phyloP scores from a whole-genome alignment of 2,329 filamentous ascomycete species.

The Lachnellula cervina region DNA sequence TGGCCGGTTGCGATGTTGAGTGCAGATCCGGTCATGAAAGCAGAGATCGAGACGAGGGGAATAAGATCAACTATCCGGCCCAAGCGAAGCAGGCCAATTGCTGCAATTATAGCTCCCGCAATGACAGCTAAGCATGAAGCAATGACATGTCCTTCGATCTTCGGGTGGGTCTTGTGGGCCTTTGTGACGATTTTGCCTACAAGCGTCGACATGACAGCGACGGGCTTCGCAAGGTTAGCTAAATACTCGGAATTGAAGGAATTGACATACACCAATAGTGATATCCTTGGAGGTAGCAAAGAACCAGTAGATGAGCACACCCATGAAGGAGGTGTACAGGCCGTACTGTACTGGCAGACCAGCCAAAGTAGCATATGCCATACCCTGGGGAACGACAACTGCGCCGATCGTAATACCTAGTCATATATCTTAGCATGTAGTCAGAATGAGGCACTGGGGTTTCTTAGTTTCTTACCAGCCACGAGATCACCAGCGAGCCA shows the following conservation, averaged over 20 bases:
- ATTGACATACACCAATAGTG: slow-evolving; percentile 73
- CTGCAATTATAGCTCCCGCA: slow-evolving; percentile 69
- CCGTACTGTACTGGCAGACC: slow-evolving; percentile 77
- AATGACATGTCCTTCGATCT: slow-evolving; percentile 59
- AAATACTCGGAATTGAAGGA: not conserved
- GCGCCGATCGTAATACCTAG: slow-evolving; percentile 64
- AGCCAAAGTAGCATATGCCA: slow-evolving; percentile 89
- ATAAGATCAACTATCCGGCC: slow-evolving; percentile 95
- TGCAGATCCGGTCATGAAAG: slow-evolving; percentile 96
- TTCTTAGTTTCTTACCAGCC: slow-evolving; percentile 61
- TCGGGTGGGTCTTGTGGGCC: slow-evolving; percentile 51
- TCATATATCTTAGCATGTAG: not conserved
- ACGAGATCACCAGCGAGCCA: slow-evolving; percentile 89
- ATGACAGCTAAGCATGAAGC: slow-evolving; percentile 77
- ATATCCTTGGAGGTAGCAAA: slow-evolving; percentile 99
- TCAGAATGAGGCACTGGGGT: not conserved
- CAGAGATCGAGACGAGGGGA: slow-evolving; percentile 80
- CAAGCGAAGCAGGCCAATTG: slow-evolving; percentile 71
- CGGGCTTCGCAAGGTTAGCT: slow-evolving; percentile 53
- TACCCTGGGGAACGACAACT: slow-evolving; percentile 89
- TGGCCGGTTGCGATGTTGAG: slow-evolving; percentile 85
- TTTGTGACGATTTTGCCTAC: slow-evolving; percentile 75
- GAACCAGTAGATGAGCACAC: slow-evolving; percentile 92
- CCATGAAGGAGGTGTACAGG: slow-evolving; percentile 94
- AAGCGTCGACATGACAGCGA: slow-evolving; percentile 91